Evolutionary conservation across 169 alveolate genomes (phyloP).

Genomic region (Cryptosporidium felis): DNA sequence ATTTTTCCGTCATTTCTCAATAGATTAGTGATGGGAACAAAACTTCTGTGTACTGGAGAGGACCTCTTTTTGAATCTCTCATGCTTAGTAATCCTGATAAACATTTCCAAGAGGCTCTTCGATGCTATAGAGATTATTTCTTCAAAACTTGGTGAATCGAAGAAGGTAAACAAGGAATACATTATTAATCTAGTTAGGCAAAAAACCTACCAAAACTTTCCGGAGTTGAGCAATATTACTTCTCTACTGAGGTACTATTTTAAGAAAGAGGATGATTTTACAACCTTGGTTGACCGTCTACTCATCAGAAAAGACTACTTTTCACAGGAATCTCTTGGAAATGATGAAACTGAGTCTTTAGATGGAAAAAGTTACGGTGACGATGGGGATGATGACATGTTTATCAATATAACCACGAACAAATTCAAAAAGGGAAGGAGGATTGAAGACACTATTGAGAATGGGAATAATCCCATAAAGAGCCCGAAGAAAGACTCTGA

Average conservation of each 20-base stretch:
- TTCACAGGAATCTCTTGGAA: not conserved
- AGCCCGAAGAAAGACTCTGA: too few species aligned
- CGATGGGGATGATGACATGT: conserved; percentile 6
- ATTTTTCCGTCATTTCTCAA: conserved; percentile 1
- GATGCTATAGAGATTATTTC: not conserved
- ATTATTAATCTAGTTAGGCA: not conserved
- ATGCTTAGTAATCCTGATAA: not conserved
- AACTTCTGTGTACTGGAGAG: not conserved
- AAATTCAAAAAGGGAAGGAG: too few species aligned
- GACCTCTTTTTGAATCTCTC: conserved; percentile 27
- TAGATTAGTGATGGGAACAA: not conserved
- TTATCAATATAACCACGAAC: not conserved
- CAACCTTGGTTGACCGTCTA: not conserved
- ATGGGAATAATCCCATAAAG: too few species aligned
- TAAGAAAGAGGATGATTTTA: not conserved
- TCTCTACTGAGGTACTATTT: conserved; percentile 2
- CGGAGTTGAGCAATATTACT: conserved; percentile 16
- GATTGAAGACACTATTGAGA: too few species aligned
- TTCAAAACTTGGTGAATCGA: not conserved
- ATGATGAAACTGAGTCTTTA: not conserved
- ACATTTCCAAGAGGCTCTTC: not conserved
- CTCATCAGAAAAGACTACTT: not conserved
- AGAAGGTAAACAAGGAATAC: not conserved
- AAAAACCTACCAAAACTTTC: conserved; percentile 1
- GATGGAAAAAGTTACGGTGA: not conserved